Evolutionary conservation across 108 stramenopile genomes (phyloP).

Genomic region (Parietichytrium sp.): DNA sequence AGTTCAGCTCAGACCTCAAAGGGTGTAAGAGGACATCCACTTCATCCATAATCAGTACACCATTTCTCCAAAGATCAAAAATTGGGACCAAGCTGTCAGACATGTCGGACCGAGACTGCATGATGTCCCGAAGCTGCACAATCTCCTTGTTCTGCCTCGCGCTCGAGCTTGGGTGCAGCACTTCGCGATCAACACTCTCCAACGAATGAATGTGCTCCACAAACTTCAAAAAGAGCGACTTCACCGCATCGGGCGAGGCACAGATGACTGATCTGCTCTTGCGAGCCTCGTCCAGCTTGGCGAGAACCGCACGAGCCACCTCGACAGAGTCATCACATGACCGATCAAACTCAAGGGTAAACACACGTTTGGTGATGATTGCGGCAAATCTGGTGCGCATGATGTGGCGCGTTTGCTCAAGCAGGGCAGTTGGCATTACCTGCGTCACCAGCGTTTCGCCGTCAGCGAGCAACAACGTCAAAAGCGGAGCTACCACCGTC

Average conservation of each 20-base stretch:
- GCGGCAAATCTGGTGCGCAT: conserved; percentile 95
- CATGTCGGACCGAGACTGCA: conserved; percentile 27
- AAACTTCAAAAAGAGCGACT: conserved; percentile 94
- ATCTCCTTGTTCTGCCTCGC: conserved; percentile 45
- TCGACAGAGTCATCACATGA: conserved; percentile 59
- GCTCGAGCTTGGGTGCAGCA: conserved; percentile 31
- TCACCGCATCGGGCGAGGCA: conserved; percentile 91
- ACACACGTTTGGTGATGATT: conserved; percentile 90
- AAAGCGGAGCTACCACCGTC: conserved; percentile 94
- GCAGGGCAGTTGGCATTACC: conserved; percentile 94
- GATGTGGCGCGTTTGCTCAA: conserved; percentile 91
- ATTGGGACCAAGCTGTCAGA: conserved; percentile 66
- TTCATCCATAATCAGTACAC: conserved; percentile 90
- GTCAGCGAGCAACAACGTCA: conserved; percentile 93
- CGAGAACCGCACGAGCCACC: conserved; percentile 82
- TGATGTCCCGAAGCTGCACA: conserved; percentile 40
- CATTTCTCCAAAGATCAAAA: conserved; percentile 87
- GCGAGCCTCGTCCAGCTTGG: conserved; percentile 90
- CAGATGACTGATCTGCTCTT: conserved; percentile 89
- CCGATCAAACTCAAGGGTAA: conserved; percentile 93
- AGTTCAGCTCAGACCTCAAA: conserved; percentile 96
- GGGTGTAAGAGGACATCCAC: conserved; percentile 96
- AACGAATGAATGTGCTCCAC: conserved; percentile 94
- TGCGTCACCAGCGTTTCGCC: conserved; percentile 89
- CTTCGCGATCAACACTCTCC: conserved; percentile 55